Base-by-base conservation (phyloP, 176 grass and related monocot species). In the Pharus latifolius region DNA sequence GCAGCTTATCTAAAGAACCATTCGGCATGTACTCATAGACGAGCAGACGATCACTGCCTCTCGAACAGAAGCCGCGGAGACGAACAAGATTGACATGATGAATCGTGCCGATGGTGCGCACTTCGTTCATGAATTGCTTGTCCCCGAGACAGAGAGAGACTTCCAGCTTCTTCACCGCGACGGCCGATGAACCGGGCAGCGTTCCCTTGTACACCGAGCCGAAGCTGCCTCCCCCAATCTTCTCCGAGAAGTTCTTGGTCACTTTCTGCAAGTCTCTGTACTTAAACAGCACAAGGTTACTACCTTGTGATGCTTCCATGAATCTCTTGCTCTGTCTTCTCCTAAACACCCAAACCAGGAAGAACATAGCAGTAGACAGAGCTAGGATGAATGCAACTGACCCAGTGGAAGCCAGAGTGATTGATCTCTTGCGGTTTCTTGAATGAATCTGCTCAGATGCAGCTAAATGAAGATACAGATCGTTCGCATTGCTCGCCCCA, bases 81-180 rank as follows among this genome's bases (percentile, higher is more conserved):
- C 53, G 74, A 46, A 87, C 80, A 19, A 87, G 52, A 48, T 91
- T 83, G 53, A 87, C 65, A 34, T 87, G 83, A 3, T 80, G 83
- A 68, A 87, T 80, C 3, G 63, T 46, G 44, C 82, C 79, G 14
- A 86, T 50, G 8, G 88, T 87, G 60, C 82, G 67, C 41, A 82
- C 73, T 68, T 90, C 78, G 58, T 41, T 74, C 10, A 56, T 1
- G 74, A 91, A 80, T 49, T 87, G 83, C 74, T 87, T 84, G 5
- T 87, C 80, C n/a, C 83, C 88, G 19, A 69, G 11, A 42, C 44
- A 40, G 33, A 45, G 16, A 15, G 34, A 20, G 7, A 65, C 64
- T 40, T 87, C 79, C 4, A 91, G 58, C 43, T 48, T 87, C 76
- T 91, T 91, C 38, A 84, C 88, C 0, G 80, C 79, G n/a, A 84